Evolutionary conservation across 108 stramenopile species (phyloP).

Genomic region (Nannochloropsis gaditana): DNA sequence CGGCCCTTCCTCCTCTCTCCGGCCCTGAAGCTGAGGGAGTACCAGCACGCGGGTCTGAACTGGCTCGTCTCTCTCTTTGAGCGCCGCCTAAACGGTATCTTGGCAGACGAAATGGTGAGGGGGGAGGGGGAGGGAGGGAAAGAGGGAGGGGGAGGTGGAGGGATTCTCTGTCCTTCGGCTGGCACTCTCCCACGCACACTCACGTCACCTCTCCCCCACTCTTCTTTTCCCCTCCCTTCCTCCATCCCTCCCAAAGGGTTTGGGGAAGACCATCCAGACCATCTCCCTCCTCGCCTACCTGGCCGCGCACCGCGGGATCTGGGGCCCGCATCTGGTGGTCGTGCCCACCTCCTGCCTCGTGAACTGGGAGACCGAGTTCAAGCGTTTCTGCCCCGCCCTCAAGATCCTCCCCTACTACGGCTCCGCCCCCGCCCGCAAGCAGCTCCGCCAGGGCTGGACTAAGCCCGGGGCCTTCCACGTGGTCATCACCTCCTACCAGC

Average conservation of each 20-base stretch:
- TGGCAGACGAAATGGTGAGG: conserved; percentile 90
- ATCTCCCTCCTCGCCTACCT: conserved; percentile 87
- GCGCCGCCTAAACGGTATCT: conserved; percentile 88
- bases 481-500: conserved; percentile 91
- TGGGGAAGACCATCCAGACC: conserved; percentile 92
- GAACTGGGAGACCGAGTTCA: conserved; percentile 97
- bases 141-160: too few species aligned
- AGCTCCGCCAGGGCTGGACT: conserved; percentile 86
- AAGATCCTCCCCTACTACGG: conserved; percentile 95
- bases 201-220: background rate
- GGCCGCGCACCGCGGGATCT: conserved; percentile 69
- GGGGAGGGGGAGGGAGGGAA: background rate
- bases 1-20: conserved; percentile 52
- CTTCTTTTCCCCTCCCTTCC: background rate
- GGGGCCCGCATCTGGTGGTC: conserved; percentile 96
- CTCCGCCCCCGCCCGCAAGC: conserved; percentile 64
- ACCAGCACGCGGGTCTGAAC: conserved; percentile 90
- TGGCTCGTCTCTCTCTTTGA: conserved; percentile 93
- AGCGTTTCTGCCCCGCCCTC: conserved; percentile 81
- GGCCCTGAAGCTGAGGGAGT: conserved; percentile 71
- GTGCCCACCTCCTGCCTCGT: conserved; percentile 93
- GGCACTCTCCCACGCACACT: too few species aligned
- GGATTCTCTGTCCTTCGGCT: too few species aligned
- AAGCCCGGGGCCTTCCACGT: conserved; percentile 76
- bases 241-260: conserved; percentile 44